These are phyloP conservation scores for Lachnellula hyalina DNA, from an alignment of 2,329 filamentous ascomycete species.

Conservation along the genomic window DNA sequence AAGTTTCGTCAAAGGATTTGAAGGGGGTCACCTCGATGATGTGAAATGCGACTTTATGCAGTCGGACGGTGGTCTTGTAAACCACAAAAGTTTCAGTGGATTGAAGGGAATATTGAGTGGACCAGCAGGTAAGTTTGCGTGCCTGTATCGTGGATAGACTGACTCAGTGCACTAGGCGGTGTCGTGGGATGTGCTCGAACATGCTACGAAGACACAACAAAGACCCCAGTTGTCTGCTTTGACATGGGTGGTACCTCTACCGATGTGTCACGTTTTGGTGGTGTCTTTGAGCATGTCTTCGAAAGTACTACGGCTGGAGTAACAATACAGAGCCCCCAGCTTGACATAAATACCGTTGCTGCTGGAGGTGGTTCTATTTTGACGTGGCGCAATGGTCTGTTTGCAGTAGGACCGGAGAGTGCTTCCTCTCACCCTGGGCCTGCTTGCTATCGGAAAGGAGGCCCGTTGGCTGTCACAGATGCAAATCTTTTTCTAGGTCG, in stretches of 20 bases:
- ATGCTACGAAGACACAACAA: constrained; percentile 57
- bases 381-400: constrained; percentile 63
- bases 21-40: constrained; percentile 36
- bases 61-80: constrained; percentile 34
- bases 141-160: too few species aligned
- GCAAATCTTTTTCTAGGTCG: constrained; percentile 81
- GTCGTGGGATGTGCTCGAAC: constrained; percentile 62
- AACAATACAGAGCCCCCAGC: constrained; percentile 69
- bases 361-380: constrained; percentile 43
- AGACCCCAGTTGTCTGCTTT: constrained; percentile 63
- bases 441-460: constrained; percentile 83
- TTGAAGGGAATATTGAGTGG: constrained; percentile 59
- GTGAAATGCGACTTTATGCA: constrained; percentile 51
- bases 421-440: constrained; percentile 77
- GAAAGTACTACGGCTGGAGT: constrained; percentile 74
- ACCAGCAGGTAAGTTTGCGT: constrained; percentile 45
- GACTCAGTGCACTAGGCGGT: constrained; percentile 31
- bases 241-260: constrained; percentile 58
- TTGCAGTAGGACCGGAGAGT: constrained; percentile 60
- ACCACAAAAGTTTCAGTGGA: constrained; percentile 54
- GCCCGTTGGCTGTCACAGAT: constrained; percentile 82
- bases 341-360: constrained; percentile 66
- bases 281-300: constrained; percentile 65
- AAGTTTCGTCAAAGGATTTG: constrained; percentile 63
- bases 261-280: constrained; percentile 61